phyloP scores from a whole-genome alignment of 306 rosid species.

The Quercus ilex region DNA sequence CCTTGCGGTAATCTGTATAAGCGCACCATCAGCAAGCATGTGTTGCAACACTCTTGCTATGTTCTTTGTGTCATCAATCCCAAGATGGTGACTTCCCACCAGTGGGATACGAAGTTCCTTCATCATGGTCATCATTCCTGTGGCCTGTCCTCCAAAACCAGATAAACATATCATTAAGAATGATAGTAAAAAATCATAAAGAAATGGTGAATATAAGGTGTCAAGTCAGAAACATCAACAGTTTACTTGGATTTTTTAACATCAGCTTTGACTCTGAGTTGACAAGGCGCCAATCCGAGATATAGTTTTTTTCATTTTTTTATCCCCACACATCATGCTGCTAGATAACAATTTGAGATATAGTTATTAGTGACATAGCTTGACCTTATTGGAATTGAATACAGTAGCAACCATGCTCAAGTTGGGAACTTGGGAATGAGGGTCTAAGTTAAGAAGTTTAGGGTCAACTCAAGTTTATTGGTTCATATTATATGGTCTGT shows the following conservation, averaged over 20 bases:
- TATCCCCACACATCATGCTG: background rate
- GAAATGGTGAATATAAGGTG: background rate
- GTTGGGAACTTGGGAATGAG: background rate
- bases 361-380: background rate
- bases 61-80: constrained; percentile 91
- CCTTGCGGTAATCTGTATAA: constrained; percentile 63
- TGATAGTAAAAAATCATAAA: background rate
- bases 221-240: background rate
- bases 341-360: background rate
- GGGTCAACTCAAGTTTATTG: background rate
- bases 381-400: background rate
- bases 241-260: background rate
- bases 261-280: background rate
- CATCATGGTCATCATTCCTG: constrained; percentile 94
- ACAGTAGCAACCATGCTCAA: background rate
- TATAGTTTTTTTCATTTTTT: background rate
- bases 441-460: background rate
- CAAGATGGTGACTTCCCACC: constrained; percentile 94
- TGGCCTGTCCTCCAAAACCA: constrained; percentile 53
- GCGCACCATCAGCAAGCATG: constrained; percentile 82
- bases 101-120: constrained; percentile 67
- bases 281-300: background rate
- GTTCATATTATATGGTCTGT: background rate
- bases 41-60: constrained; percentile 72
- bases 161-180: constrained; percentile 5